Percentiles rank a stretch among this genome's conserved stretches.
These are phyloP conservation scores for Naematelia encephala DNA, from an alignment of 768 basidiomycete genomes.

Conservation along the genomic window DNA sequence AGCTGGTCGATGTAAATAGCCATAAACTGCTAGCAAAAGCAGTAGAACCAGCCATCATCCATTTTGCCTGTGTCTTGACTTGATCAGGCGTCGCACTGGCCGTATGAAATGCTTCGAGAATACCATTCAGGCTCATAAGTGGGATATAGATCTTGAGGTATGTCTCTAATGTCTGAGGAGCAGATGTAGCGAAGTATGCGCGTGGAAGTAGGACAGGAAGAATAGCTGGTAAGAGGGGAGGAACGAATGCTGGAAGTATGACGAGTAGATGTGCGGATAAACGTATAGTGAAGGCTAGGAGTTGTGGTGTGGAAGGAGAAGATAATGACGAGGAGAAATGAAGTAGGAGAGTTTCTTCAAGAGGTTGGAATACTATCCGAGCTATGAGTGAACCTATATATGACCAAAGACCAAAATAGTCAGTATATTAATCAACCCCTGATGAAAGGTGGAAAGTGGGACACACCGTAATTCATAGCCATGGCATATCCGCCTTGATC, in stretches of 20 bases:
- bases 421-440: no score
- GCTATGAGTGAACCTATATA: slow-evolving; percentile 91
- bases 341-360: slow-evolving; percentile 86
- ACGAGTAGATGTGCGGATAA: slow-evolving; percentile 66
- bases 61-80: slow-evolving; percentile 64
- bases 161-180: slow-evolving; percentile 68
- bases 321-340: slow-evolving; percentile 71
- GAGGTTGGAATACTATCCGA: slow-evolving; percentile 87
- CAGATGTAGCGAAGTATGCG: slow-evolving; percentile 64
- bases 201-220: slow-evolving; percentile 65
- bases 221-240: slow-evolving; percentile 68
- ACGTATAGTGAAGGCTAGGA: slow-evolving; percentile 59
- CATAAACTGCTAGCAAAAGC: slow-evolving; percentile 54
- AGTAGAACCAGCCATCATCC: slow-evolving; percentile 74
- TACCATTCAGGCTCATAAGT: slow-evolving; percentile 81
- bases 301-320: slow-evolving; percentile 52
- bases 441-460: not conserved
- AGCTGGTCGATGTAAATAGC: not conserved
- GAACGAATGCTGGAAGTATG: slow-evolving; percentile 70
- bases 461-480: slow-evolving; percentile 88
- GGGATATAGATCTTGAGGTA: slow-evolving; percentile 85
- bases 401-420: no score
- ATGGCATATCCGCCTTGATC: slow-evolving; percentile 95
- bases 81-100: slow-evolving; percentile 68
- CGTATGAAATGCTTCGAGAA: slow-evolving; percentile 84